Evolutionary conservation across 2,329 filamentous ascomycete genomes (phyloP).

Genomic region (Phyllosticta citrichinensis): DNA sequence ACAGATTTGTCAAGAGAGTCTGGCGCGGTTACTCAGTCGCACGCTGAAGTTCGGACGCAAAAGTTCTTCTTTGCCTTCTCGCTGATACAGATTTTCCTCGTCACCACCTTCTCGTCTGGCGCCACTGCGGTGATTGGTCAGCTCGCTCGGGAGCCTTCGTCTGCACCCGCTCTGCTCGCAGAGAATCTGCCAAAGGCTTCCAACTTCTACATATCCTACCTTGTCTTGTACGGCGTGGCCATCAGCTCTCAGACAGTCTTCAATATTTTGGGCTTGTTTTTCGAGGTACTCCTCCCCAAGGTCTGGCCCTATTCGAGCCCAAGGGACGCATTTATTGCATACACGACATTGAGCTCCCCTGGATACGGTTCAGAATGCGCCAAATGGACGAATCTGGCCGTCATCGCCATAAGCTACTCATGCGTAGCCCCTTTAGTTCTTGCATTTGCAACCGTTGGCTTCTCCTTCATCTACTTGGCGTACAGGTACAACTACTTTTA

Average conservation of each 20-base stretch:
- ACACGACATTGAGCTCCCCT: conserved; percentile 33
- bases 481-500: conserved; percentile 42
- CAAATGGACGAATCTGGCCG: conserved; percentile 36
- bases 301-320: conserved; percentile 23
- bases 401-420: conserved; percentile 19
- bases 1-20: conserved; percentile 27
- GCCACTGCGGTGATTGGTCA: conserved; percentile 38
- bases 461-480: conserved; percentile 58
- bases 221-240: conserved; percentile 33
- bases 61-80: conserved; percentile 32
- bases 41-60: conserved; percentile 34
- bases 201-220: conserved; percentile 34
- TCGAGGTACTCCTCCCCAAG: conserved; percentile 63
- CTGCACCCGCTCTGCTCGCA: conserved; percentile 24
- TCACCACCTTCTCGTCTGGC: conserved; percentile 30
- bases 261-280: conserved; percentile 77
- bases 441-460: conserved; percentile 63
- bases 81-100: conserved; percentile 33
- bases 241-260: conserved; percentile 74
- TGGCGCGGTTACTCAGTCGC: conserved; percentile 30
- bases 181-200: conserved; percentile 26
- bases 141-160: conserved; percentile 23
- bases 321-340: conserved; percentile 36
- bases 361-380: conserved; percentile 38
- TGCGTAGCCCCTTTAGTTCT: conserved; percentile 74